Base-by-base conservation (phyloP, 202 grass and related monocot genomes). In the Saccharum hybrid region DNA sequence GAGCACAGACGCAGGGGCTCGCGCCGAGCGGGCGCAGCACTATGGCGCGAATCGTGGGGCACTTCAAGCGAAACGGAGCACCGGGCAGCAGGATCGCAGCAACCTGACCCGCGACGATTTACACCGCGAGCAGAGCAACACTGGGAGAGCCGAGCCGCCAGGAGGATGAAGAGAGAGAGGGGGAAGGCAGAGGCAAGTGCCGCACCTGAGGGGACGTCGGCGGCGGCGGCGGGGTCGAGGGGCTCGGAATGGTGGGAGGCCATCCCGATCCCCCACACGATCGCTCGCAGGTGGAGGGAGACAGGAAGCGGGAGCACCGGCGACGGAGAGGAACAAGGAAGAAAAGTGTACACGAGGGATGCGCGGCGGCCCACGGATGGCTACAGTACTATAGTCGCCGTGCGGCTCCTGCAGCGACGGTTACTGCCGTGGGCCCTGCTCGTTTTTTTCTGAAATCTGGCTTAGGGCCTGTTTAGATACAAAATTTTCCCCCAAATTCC, bases 241-340 rank as follows among this genome's bases (percentile, higher is more conserved):
- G 83, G 66, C 28, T 61, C 49, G 84, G 49, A 75, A 81, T 86
- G 70, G 74, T 65, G 83, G 73, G 88, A 89, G n/a, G 88, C 83
- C 88, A 86, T 86, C 78, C 83, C 83, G 66, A 71, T 75, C 56
- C 79, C 75, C 75, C 63, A 83, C 75, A 33, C 80, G 84, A 87
- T 71, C 74, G 68, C 23, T 81, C 65, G 28, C 57, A 66, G 56
- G 8, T 66, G 4, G 10, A 30, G 6, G 6, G 77, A 31, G 77
- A 26, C 81, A 68, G 69, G 49, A 9, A 43, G 74, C 73, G 66
- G 80, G 51, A 46, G 71, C 87, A 72, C 78, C 71, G 87, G 82
- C 72, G 48, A 61, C 65, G 63, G 34, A 14, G 63, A 33, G 49
- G 63, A 36, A 84, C 48, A 64, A 71, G 63, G 66, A 72, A 12